phyloP scores from a whole-genome alignment of 1,284 basidiomycete genomes.

The Leccinum ponderosum region DNA sequence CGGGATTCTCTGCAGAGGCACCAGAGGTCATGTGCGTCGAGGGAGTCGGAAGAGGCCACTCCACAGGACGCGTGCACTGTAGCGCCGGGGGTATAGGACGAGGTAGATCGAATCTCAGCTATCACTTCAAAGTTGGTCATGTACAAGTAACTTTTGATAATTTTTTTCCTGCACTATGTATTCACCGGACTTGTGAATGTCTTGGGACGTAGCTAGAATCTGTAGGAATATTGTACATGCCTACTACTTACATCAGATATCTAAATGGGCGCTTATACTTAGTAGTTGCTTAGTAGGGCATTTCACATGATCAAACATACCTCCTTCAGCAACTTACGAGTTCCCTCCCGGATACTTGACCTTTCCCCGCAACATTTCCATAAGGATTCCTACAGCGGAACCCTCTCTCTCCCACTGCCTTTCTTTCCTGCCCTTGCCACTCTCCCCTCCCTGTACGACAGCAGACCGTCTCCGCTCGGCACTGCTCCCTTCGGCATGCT shows the following conservation, averaged over 20 bases:
- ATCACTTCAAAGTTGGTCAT: not conserved
- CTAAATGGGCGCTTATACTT: not conserved
- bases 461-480: constrained; percentile 23
- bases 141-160: not conserved
- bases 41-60: not conserved
- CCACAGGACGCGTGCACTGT: not conserved
- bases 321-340: constrained; percentile 1
- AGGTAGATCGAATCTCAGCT: not conserved
- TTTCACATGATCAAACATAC: not conserved
- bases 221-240: constrained; percentile 5
- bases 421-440: constrained; percentile 27
- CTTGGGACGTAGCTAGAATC: too few relatives aligned
- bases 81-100: not conserved
- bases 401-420: constrained; percentile 28
- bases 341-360: constrained; percentile 28
- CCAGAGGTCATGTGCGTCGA: constrained; percentile 12
- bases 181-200: not conserved
- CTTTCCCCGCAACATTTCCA: constrained; percentile 28
- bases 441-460: constrained; percentile 20
- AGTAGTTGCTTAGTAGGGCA: not conserved
- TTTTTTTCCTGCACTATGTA: not conserved
- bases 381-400: constrained; percentile 33
- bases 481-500: constrained; percentile 12
- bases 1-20: constrained; percentile 27
- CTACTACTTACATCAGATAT: not conserved